These are phyloP conservation scores for Raphanus hybrid DNA, from an alignment of 441 rosid genomes.

Conservation along the genomic window DNA sequence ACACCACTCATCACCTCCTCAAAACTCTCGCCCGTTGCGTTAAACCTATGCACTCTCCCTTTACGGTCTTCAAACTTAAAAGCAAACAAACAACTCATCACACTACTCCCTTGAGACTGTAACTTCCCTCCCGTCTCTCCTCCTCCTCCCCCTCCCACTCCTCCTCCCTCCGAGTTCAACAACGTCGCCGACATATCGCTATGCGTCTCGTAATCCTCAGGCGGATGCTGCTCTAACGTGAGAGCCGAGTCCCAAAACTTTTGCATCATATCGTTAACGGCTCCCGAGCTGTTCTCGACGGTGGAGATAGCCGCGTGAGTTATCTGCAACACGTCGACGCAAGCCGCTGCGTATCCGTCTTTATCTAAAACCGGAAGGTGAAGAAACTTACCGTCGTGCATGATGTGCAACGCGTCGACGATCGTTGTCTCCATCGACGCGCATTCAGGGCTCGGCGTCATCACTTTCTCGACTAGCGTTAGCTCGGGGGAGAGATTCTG, in stretches of 20 bases:
- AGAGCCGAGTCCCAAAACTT: constrained; percentile 97
- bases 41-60: constrained; percentile 83
- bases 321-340: constrained; percentile 86
- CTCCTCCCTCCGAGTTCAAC: constrained; percentile 60
- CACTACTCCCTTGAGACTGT: constrained; percentile 54
- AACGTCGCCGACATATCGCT: constrained; percentile 77
- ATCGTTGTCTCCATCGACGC: constrained; percentile 76
- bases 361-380: constrained; percentile 91
- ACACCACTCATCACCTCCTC: constrained; percentile 66
- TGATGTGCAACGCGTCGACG: constrained; percentile 84
- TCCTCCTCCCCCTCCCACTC: constrained; percentile 9
- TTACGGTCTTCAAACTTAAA: constrained; percentile 77
- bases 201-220: constrained; percentile 77
- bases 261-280: constrained; percentile 95
- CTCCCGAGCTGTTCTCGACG: constrained; percentile 81
- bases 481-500: constrained; percentile 91
- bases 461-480: constrained; percentile 78
- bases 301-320: constrained; percentile 91
- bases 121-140: constrained; percentile 35
- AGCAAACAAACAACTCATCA: constrained; percentile 67
- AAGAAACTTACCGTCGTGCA: constrained; percentile 92
- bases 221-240: constrained; percentile 77
- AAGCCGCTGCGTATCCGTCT: constrained; percentile 71
- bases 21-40: constrained; percentile 64
- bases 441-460: constrained; percentile 89